A percentile compares a stretch with the other conserved stretches of the same genome.
Conservation (phyloP, 2,329 filamentous ascomycete species). For the Fusarium hainanense region DNA sequence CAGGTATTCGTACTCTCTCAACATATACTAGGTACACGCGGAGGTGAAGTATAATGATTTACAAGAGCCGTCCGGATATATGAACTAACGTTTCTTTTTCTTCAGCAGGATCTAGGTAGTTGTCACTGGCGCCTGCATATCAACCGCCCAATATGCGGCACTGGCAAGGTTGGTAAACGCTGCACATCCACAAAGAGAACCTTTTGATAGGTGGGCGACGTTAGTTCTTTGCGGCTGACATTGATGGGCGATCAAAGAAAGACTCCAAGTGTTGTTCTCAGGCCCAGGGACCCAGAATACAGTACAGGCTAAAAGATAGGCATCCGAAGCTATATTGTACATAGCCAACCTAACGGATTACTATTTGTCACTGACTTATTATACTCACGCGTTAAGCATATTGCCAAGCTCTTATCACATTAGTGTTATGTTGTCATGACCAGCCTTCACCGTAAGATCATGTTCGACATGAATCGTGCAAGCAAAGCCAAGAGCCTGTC, state of each 20-base stretch:
- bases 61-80: conserved; percentile 14
- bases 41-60: conserved; percentile 21
- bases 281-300: conserved; percentile 6
- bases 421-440: conserved; percentile 13
- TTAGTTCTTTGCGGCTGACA: conserved; percentile 33
- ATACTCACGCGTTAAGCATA: conserved; percentile 1
- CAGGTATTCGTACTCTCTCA: neutral
- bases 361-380: neutral
- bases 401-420: conserved; percentile 7
- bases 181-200: neutral
- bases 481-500: neutral
- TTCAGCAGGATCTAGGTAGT: neutral
- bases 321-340: neutral
- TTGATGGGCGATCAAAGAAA: conserved; percentile 29
- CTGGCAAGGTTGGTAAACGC: conserved; percentile 5
- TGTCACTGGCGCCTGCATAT: conserved; percentile 9
- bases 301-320: conserved; percentile 12
- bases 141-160: conserved; percentile 1
- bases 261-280: conserved; percentile 23
- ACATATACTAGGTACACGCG: neutral
- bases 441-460: conserved; percentile 3
- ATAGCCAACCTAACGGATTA: neutral
- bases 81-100: conserved; percentile 2
- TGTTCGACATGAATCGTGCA: conserved; percentile 14
- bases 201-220: neutral